Evolutionary conservation across 352 stramenopile species (phyloP).

Genomic region (Albugo laibachii): DNA sequence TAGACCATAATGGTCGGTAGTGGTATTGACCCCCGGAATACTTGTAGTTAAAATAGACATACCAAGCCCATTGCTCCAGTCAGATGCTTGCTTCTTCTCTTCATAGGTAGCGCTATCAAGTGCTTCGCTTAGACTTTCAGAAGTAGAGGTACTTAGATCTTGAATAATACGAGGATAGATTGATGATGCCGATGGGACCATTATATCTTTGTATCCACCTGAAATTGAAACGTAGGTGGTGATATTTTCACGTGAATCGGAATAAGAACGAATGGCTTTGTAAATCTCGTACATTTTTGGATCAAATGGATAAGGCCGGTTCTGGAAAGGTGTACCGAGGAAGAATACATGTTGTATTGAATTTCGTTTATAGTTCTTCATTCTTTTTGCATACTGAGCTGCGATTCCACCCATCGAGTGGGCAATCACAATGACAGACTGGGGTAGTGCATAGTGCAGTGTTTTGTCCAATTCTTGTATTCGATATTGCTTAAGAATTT

Average conservation of each 20-base stretch:
- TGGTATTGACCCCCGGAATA: constrained; percentile 31
- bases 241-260: constrained; percentile 1
- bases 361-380: constrained; percentile 6
- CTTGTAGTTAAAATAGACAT: constrained; percentile 31
- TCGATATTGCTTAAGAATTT: constrained; percentile 58
- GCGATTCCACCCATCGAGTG: constrained; percentile 78
- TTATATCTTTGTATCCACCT: constrained; percentile 65
- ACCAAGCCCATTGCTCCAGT: constrained; percentile 4
- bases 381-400: constrained; percentile 30
- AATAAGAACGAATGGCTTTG: neutral
- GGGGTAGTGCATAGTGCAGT: constrained; percentile 4
- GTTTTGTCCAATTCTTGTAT: constrained; percentile 16
- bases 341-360: constrained; percentile 53
- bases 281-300: constrained; percentile 43
- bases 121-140: no score
- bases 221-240: constrained; percentile 40
- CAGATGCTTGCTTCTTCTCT: neutral
- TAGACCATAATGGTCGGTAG: constrained; percentile 66
- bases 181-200: constrained; percentile 36
- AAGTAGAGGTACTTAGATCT: no score
- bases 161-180: constrained; percentile 14
- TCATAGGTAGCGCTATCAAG: no score
- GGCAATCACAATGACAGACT: constrained; percentile 54
- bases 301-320: constrained; percentile 43
- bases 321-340: constrained; percentile 38